These are phyloP conservation scores for Pseudocercospora crystallina DNA, from an alignment of 2,329 filamentous ascomycete species.

Conservation along the genomic window DNA sequence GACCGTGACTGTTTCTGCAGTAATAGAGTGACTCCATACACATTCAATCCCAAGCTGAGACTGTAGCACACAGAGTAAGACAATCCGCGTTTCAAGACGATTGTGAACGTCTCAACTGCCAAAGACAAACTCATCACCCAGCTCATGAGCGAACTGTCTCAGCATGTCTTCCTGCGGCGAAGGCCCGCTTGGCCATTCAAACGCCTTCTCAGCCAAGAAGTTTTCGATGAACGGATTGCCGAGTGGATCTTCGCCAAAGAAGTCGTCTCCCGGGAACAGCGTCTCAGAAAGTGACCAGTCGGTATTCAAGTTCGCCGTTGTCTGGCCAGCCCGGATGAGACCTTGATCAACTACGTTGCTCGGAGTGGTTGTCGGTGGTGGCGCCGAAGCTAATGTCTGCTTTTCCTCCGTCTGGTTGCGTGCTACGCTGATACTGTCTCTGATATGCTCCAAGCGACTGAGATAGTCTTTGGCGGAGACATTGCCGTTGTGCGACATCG, in stretches of 20 bases:
- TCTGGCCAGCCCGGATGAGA: too few relatives aligned
- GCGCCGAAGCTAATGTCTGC: too few relatives aligned
- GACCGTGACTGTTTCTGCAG: too few relatives aligned
- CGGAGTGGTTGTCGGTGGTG: too few relatives aligned
- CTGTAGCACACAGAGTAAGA: too few relatives aligned
- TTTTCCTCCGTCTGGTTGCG: neutral
- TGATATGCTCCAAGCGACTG: slow-evolving; percentile 39
- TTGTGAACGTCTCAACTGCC: slow-evolving; percentile 1
- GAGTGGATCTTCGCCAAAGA: slow-evolving; percentile 17
- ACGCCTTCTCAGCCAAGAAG: slow-evolving; percentile 24
- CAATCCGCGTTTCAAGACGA: too few relatives aligned
- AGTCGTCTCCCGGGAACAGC: slow-evolving; percentile 7
- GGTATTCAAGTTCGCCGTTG: neutral
- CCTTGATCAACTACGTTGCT: too few relatives aligned
- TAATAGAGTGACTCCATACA: too few relatives aligned
- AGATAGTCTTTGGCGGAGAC: slow-evolving; percentile 45
- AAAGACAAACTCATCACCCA: slow-evolving; percentile 18
- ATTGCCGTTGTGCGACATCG: slow-evolving; percentile 44
- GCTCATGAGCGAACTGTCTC: slow-evolving; percentile 20
- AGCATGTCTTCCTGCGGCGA: slow-evolving; percentile 19
- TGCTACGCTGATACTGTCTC: slow-evolving; percentile 3
- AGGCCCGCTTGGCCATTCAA: slow-evolving; percentile 20
- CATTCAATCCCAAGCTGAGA: too few relatives aligned
- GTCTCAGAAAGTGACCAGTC: slow-evolving; percentile 2
- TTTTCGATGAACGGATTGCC: slow-evolving; percentile 25